Evolutionary conservation across 139 green algal species (phyloP).

Genomic region (Raphidocelis subcapitata): DNA sequence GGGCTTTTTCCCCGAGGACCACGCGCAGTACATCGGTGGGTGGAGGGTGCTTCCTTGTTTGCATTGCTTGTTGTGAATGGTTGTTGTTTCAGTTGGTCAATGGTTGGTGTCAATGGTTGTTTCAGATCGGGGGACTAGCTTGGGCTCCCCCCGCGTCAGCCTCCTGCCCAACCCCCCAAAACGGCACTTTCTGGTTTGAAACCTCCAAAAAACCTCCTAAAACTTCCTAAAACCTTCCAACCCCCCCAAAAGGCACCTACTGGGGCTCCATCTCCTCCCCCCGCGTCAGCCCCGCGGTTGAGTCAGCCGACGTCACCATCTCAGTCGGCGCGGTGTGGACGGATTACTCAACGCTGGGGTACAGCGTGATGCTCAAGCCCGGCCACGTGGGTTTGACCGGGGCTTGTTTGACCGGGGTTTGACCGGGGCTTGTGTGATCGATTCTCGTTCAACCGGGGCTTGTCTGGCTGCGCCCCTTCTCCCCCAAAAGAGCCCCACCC

Average conservation of each 20-base stretch:
- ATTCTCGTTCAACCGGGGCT: no score
- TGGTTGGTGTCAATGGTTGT: neutral
- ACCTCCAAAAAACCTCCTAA: no score
- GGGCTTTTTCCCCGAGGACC: conserved; percentile 70
- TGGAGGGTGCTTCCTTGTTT: conserved; percentile 51
- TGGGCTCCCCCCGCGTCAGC: no score
- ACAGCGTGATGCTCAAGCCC: conserved; percentile 65
- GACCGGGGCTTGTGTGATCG: no score
- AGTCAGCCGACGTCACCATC: neutral
- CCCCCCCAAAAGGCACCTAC: no score
- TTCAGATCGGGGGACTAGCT: no score
- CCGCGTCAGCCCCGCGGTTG: neutral
- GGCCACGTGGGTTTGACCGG: conserved; percentile 40
- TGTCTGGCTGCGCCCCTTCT: no score
- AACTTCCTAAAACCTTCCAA: no score
- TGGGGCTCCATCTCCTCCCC: neutral
- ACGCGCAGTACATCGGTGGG: conserved; percentile 68
- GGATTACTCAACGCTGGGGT: conserved; percentile 76
- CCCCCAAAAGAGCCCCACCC: no score
- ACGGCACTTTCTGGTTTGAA: no score
- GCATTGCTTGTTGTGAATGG: neutral
- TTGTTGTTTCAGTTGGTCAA: neutral
- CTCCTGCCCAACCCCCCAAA: no score
- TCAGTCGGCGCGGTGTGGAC: conserved; percentile 32
- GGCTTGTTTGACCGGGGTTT: no score